Percentiles rank a stretch among this genome's conserved stretches.
phyloP scores from a whole-genome alignment of 495 filamentous ascomycete genomes.

The Hyaloscypha finlandica region DNA sequence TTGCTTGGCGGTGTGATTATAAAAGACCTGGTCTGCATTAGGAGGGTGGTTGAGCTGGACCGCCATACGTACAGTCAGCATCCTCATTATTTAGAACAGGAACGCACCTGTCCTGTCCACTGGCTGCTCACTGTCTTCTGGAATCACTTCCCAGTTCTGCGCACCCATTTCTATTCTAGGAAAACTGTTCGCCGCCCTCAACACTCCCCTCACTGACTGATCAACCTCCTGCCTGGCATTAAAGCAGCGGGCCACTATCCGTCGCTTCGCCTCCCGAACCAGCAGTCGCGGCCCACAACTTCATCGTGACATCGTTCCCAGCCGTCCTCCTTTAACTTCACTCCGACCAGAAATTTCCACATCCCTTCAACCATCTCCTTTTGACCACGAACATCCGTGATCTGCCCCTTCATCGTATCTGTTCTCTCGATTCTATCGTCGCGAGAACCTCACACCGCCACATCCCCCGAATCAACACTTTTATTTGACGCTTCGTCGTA shows the following conservation, averaged over 20 bases:
- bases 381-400: slow-evolving; percentile 33
- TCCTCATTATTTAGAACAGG: neutral
- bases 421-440: slow-evolving; percentile 33
- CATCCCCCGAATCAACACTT: slow-evolving; percentile 36
- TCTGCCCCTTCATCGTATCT: slow-evolving; percentile 28
- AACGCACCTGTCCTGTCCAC: neutral
- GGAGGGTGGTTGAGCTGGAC: slow-evolving; percentile 8
- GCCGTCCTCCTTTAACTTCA: slow-evolving; percentile 24
- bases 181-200: slow-evolving; percentile 5
- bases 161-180: neutral
- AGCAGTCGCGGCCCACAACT: slow-evolving; percentile 30
- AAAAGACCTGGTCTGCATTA: slow-evolving; percentile 12
- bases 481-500: slow-evolving; percentile 42
- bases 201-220: neutral
- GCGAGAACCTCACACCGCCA: slow-evolving; percentile 32
- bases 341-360: slow-evolving; percentile 27
- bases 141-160: neutral
- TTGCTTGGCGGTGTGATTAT: slow-evolving; percentile 17
- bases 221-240: neutral
- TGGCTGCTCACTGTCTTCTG: neutral
- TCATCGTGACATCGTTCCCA: slow-evolving; percentile 33
- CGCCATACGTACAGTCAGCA: neutral
- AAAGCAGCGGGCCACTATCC: neutral
- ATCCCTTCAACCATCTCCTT: slow-evolving; percentile 11
- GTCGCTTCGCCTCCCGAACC: slow-evolving; percentile 27